phyloP scores from a whole-genome alignment of 1,284 basidiomycete species.

The Sporisorium sorghi region DNA sequence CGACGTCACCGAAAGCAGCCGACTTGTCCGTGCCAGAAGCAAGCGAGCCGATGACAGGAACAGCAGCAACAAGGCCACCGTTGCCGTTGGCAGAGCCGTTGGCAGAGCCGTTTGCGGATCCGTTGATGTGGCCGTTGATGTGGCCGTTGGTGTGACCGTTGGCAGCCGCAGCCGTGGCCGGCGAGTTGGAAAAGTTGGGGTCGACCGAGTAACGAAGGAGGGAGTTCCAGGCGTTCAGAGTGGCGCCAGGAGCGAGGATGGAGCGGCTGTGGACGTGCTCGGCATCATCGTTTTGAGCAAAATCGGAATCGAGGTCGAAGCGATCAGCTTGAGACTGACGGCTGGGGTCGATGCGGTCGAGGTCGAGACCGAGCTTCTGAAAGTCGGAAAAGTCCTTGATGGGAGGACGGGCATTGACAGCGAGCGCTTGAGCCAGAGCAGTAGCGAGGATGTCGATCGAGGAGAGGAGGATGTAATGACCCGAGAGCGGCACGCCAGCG shows the following conservation, averaged over 20 bases:
- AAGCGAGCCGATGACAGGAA: constrained; percentile 38
- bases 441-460: constrained; percentile 86
- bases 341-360: constrained; percentile 48
- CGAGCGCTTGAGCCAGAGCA: constrained; percentile 80
- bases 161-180: constrained; percentile 4
- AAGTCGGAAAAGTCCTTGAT: constrained; percentile 49
- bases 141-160: constrained; percentile 14
- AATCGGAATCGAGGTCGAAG: constrained; percentile 51
- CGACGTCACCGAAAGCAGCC: constrained; percentile 40
- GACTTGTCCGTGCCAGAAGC: constrained; percentile 24
- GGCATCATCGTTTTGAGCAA: constrained; percentile 4
- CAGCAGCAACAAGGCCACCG: constrained; percentile 39
- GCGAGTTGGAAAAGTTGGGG: constrained; percentile 20
- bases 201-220: constrained; percentile 72
- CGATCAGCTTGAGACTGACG: constrained; percentile 49
- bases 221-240: constrained; percentile 76
- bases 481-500: constrained; percentile 81
- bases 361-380: constrained; percentile 49
- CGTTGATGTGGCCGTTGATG: neutral
- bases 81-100: constrained; percentile 11
- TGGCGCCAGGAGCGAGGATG: constrained; percentile 71
- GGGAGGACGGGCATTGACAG: constrained; percentile 70
- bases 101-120: constrained; percentile 18
- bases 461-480: constrained; percentile 87
- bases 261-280: constrained; percentile 30